Evolutionary conservation across 805 yeast species (phyloP).

Genomic region (Brettanomyces bruxellensis): DNA sequence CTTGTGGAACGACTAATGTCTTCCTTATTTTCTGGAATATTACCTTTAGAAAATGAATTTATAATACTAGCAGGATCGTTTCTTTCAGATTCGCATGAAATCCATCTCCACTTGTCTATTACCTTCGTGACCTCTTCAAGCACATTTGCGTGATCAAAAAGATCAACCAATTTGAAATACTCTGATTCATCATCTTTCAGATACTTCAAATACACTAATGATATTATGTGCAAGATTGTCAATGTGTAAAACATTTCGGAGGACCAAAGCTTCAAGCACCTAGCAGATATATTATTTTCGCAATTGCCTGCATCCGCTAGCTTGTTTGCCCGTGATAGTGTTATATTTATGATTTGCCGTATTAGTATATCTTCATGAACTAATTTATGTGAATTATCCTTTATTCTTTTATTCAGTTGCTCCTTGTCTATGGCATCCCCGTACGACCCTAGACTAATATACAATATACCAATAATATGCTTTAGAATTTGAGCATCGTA

Average conservation of each 20-base stretch:
- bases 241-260: conserved; percentile 21
- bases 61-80: conserved; percentile 8
- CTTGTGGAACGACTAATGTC: background rate
- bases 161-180: conserved; percentile 1
- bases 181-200: conserved; percentile 5
- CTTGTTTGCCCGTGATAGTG: conserved; percentile 5
- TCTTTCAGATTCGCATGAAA: conserved; percentile 18
- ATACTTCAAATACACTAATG: conserved; percentile 7
- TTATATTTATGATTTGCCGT: conserved; percentile 6
- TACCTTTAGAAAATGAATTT: conserved; percentile 4
- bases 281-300: conserved; percentile 6
- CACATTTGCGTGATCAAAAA: conserved; percentile 25
- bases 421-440: conserved; percentile 4
- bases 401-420: conserved; percentile 17
- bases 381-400: conserved; percentile 14
- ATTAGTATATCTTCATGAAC: conserved; percentile 8
- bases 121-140: conserved; percentile 36
- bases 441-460: conserved; percentile 8
- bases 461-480: conserved; percentile 1
- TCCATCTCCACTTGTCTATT: conserved; percentile 64
- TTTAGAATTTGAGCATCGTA: conserved; percentile 3
- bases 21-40: background rate
- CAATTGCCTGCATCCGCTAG: conserved; percentile 16
- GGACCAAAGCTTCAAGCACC: conserved; percentile 11
- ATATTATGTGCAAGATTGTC: conserved; percentile 19